These are phyloP conservation scores for Theobroma cacao DNA, from an alignment of 345 rosid species.

Conservation along the genomic window DNA sequence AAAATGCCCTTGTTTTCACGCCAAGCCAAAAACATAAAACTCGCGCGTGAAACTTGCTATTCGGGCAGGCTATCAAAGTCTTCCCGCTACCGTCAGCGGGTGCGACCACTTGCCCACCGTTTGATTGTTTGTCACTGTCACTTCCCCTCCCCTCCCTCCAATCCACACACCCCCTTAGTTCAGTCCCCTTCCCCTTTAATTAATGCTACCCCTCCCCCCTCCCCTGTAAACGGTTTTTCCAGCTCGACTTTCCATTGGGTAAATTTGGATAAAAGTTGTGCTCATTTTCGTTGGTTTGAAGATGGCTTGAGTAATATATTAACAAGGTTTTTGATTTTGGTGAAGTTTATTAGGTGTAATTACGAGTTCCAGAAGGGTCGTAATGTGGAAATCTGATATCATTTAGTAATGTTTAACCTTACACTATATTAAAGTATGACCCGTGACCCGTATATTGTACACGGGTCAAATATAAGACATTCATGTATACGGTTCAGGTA, in stretches of 20 bases:
- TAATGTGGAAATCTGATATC: no score
- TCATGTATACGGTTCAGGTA: no score
- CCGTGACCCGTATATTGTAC: no score
- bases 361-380: not conserved
- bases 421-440: no score
- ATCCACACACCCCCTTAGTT: not conserved
- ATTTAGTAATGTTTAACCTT: no score
- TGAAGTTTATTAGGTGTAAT: not conserved
- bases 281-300: not conserved
- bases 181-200: not conserved
- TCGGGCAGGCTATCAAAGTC: not conserved
- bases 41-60: conserved; percentile 10
- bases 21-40: not conserved
- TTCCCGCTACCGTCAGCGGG: not conserved
- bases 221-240: no score
- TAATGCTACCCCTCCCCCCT: not conserved
- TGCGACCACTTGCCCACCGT: conserved; percentile 43
- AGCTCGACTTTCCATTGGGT: not conserved
- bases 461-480: no score
- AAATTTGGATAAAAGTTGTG: not conserved
- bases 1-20: conserved; percentile 28
- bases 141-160: not conserved
- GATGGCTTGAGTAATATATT: not conserved
- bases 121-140: conserved; percentile 44
- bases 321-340: not conserved